Base-by-base conservation (phyloP, 148 eudicot genomes). In the Chenopodium suecicum region DNA sequence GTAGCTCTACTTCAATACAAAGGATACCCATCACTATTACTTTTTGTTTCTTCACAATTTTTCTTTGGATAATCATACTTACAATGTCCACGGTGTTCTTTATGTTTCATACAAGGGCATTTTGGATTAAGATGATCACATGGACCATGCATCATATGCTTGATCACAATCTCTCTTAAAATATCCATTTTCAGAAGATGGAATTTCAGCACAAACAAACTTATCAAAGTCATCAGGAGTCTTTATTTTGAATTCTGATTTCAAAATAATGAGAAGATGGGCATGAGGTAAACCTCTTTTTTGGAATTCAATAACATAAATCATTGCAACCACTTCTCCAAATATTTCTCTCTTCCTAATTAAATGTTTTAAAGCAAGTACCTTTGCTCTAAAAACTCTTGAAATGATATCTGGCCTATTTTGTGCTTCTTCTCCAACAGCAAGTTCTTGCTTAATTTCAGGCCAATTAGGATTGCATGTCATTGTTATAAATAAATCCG, bases 221-320 rank as follows among this genome's bases (percentile, higher is more conserved):
- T 25, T 67, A 34, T 78, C 81, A 50, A 23, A 78, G 13, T 75
- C 79, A 14, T 1, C 56, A 14, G 22, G 52, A 22, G 16, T 0
- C n/a, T 19, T 56, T 0, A 75, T 34, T 7, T 79, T 69, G 11
- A 4, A 4, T 4, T 27, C 48, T 0, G 17, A 6, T 2, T 69
- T 7, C 20, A 79, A 52, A 4, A 79, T 79, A 1, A 50, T 17
- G 1, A 79, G 66, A 17, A 69, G 2, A 10, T 79, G 82, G 0
- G 66, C 76, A 79, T 79, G 75, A 9, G 82, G 82, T 0, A 78
- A 37, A 3, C 81, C 81, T 19, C 25, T 7, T 60, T 76, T 76
- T 8, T 76, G 68, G 2, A 76, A 77, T 9, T 77, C 58, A 8
- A 65, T n/a, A 11, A 52, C 77, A 74, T 74, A 74, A 52, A 73